phyloP scores from a whole-genome alignment of 2,329 filamentous ascomycete genomes.

The Fusarium sp. region DNA sequence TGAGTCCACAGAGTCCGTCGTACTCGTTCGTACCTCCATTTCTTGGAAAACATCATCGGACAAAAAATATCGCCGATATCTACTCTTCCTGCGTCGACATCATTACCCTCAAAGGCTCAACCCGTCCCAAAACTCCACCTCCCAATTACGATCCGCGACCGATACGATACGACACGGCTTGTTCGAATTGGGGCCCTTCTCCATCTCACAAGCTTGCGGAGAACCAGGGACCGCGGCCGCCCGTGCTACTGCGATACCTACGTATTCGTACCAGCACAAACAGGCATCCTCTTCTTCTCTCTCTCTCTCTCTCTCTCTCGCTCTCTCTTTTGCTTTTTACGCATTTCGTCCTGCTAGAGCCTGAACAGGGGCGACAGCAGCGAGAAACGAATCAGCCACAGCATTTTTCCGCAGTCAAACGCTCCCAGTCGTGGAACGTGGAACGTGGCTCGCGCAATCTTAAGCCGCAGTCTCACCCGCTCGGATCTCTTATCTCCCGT shows the following conservation, averaged over 20 bases:
- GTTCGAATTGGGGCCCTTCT: constrained; percentile 23
- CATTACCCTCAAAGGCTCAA: constrained; percentile 34
- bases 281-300: not conserved
- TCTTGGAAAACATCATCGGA: too few relatives aligned
- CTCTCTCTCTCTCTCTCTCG: constrained; percentile 14
- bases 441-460: constrained; percentile 36
- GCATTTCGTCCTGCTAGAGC: constrained; percentile 21
- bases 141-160: constrained; percentile 37
- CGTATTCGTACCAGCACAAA: constrained; percentile 33
- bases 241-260: constrained; percentile 24
- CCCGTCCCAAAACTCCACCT: constrained; percentile 29
- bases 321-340: constrained; percentile 13
- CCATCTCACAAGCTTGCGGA: constrained; percentile 38
- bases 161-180: constrained; percentile 39
- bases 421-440: constrained; percentile 26
- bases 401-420: constrained; percentile 21
- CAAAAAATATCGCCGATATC: not conserved
- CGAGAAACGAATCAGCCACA: constrained; percentile 30
- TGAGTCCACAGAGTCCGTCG: constrained; percentile 3
- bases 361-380: constrained; percentile 8
- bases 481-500: constrained; percentile 16
- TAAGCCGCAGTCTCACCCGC: constrained; percentile 22
- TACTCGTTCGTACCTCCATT: not conserved
- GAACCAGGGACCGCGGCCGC: constrained; percentile 31
- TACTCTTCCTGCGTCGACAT: constrained; percentile 17